These are phyloP conservation scores for Trypanosoma caninum DNA, from an alignment of 208 protist genomes.

Conservation along the genomic window DNA sequence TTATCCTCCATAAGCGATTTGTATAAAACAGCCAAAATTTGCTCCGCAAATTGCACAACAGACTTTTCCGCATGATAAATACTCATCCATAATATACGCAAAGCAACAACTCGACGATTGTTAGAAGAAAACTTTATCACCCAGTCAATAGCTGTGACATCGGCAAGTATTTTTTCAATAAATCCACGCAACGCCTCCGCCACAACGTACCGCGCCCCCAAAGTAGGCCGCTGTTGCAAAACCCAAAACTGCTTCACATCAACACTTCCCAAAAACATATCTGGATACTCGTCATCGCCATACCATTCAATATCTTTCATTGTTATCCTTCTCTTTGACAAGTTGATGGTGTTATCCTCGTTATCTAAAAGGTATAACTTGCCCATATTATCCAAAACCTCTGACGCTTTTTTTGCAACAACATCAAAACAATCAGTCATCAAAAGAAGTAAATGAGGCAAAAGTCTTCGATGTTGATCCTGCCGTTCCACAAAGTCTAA, in stretches of 20 bases:
- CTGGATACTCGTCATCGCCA: slow-evolving; percentile 84
- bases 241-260: slow-evolving; percentile 30
- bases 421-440: slow-evolving; percentile 61
- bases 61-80: slow-evolving; percentile 80
- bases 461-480: slow-evolving; percentile 71
- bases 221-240: slow-evolving; percentile 49
- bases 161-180: slow-evolving; percentile 57
- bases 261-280: slow-evolving; percentile 44
- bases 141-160: slow-evolving; percentile 86
- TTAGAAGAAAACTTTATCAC: slow-evolving; percentile 84
- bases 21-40: slow-evolving; percentile 78
- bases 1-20: slow-evolving; percentile 81
- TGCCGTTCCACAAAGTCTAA: slow-evolving; percentile 79
- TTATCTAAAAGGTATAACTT: slow-evolving; percentile 85
- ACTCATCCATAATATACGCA: slow-evolving; percentile 73
- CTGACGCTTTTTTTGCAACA: slow-evolving; percentile 43
- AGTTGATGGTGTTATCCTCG: slow-evolving; percentile 85
- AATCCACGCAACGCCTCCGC: slow-evolving; percentile 66
- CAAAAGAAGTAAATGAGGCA: slow-evolving; percentile 80
- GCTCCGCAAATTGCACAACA: slow-evolving; percentile 80
- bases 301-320: slow-evolving; percentile 93
- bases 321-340: slow-evolving; percentile 70
- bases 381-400: slow-evolving; percentile 55
- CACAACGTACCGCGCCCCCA: slow-evolving; percentile 79
- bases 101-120: slow-evolving; percentile 74